Percentiles rank a stretch among this genome's conserved stretches.
Conservation (phyloP, 345 rosid genomes). For the Linum lewisii region DNA sequence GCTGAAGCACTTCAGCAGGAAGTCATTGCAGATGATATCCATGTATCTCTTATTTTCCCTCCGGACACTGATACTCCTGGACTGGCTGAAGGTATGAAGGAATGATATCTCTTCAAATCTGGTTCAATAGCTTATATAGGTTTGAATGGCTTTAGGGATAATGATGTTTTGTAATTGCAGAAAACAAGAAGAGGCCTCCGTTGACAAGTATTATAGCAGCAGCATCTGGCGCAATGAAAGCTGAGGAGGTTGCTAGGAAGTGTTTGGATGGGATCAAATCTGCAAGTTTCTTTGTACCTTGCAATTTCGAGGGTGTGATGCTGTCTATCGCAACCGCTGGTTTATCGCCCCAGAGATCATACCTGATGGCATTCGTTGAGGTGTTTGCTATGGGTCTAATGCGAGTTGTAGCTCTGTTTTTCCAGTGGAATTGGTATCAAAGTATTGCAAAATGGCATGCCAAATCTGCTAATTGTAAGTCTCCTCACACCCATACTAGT, state of each 20-base stretch:
- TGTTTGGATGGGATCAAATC: constrained; percentile 61
- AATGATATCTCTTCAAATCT: neutral
- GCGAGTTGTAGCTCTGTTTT: constrained; percentile 42
- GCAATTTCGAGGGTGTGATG: constrained; percentile 63
- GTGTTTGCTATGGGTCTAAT: constrained; percentile 40
- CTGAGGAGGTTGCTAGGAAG: constrained; percentile 67
- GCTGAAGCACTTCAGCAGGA: constrained; percentile 95
- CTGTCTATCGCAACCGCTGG: constrained; percentile 61
- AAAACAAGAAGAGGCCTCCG: constrained; percentile 49
- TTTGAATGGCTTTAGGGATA: no score
- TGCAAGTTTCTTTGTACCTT: constrained; percentile 54
- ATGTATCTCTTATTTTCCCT: constrained; percentile 69
- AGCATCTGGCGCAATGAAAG: constrained; percentile 58
- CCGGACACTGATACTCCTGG: constrained; percentile 87
- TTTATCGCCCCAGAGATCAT: constrained; percentile 70
- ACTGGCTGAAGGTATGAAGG: constrained; percentile 50
- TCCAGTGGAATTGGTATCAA: constrained; percentile 74
- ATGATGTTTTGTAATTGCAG: constrained; percentile 30
- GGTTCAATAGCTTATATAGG: no score
- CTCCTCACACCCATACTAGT: neutral
- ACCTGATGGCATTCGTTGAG: constrained; percentile 63
- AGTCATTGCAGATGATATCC: constrained; percentile 64
- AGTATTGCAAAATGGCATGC: constrained; percentile 44
- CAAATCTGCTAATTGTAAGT: constrained; percentile 19
- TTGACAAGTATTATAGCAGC: constrained; percentile 50